Evolutionary conservation across 1,139 yeast species (phyloP), one percentile per base, ranked within the genome.

Genomic region (Spathaspora jeffriesii): DNA sequence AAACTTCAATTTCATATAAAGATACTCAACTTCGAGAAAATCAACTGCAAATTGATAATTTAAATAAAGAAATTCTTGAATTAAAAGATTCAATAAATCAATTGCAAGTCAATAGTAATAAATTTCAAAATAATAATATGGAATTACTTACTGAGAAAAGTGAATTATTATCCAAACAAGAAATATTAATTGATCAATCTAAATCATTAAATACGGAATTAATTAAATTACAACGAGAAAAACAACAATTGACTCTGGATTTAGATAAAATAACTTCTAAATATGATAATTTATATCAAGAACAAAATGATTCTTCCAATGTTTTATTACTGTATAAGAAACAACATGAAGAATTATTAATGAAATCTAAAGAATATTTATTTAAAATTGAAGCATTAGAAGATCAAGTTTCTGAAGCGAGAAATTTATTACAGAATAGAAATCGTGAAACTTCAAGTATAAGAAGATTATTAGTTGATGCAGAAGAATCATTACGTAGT

Each of bases 321-420:
- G 84, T 84, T 50, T 73, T 80, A 14, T 88, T 83, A 50, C 60
- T 80, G 0, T 67, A 82, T 49, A 84, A 80, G 55, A 84, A 84
- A 53, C 96, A 91, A 62, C 81, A 85, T 48, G 96, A 91, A 43
- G 98, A 92, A 59, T 66, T 90, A 44, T 65, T 75, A 6, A 79
- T 86, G 78, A 82, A 86, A 47, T 67, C 85, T 30, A 80, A 80
- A 52, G 98, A 92, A 56, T 72, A 84, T 4, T 74, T 76, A 30
- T 72, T 73, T 46, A 77, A 81, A 52, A 72, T 81, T 25, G 93
- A 88, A 49, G 78, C 82, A 2, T 65, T 92, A 43, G 92, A 88
- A 55, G 96, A 90, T 50, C 97, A 92, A 58, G 66, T 92, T 14
- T 71, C 79, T 9, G 98, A 92, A 50, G 73, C 88, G 5, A 79